These are phyloP conservation scores for Solanum acaule DNA, from an alignment of 257 asterid genomes.

Conservation along the genomic window DNA sequence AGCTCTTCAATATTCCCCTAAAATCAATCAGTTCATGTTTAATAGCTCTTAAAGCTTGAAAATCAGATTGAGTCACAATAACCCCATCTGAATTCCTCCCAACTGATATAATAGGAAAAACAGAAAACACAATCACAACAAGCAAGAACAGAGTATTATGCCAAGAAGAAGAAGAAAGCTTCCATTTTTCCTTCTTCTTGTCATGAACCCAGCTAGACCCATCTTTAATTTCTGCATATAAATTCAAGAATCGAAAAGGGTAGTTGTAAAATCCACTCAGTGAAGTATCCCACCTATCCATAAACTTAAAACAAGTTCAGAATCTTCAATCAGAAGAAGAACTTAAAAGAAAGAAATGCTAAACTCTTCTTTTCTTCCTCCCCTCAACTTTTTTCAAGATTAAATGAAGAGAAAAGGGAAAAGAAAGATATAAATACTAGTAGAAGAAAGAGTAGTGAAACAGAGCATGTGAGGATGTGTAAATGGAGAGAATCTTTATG, in stretches of 20 bases:
- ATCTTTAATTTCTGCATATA: background rate
- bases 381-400: background rate
- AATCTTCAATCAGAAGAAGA: background rate
- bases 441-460: slow-evolving; percentile 1
- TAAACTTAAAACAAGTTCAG: background rate
- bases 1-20: slow-evolving; percentile 48
- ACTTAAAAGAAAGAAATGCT: background rate
- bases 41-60: slow-evolving; percentile 34
- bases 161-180: background rate
- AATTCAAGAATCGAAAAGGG: background rate
- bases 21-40: slow-evolving; percentile 38
- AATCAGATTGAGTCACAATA: slow-evolving; percentile 33
- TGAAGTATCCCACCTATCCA: slow-evolving; percentile 2
- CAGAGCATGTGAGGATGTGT: slow-evolving; percentile 10
- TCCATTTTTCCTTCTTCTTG: background rate
- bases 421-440: slow-evolving; percentile 4
- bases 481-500: slow-evolving; percentile 14
- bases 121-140: slow-evolving; percentile 12
- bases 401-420: slow-evolving; percentile 2
- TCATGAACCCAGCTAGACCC: background rate
- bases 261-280: slow-evolving; percentile 4
- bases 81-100: slow-evolving; percentile 27
- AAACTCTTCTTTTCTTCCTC: background rate
- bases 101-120: slow-evolving; percentile 18
- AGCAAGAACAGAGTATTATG: background rate